Evolutionary conservation across 495 filamentous ascomycete genomes (phyloP).

Genomic region (Neurospora intermedia): DNA sequence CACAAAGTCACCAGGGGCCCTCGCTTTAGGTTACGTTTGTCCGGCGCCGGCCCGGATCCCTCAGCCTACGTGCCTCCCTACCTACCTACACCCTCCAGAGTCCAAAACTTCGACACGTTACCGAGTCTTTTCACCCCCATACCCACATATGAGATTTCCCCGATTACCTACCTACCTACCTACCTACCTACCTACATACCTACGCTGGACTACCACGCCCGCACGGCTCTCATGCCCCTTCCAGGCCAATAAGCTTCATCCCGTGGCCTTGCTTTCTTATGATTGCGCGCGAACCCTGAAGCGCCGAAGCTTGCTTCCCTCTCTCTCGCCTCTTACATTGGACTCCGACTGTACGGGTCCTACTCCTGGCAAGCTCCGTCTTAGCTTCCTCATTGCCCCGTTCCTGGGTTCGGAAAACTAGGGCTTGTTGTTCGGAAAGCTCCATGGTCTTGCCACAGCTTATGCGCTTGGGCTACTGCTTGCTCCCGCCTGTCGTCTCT

Average conservation of each 20-base stretch:
- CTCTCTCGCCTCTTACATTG: not conserved
- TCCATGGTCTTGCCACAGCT: constrained; percentile 19
- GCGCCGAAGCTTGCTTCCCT: constrained; percentile 1
- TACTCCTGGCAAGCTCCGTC: constrained; percentile 3
- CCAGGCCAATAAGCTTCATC: constrained; percentile 10
- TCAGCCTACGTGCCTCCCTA: not conserved
- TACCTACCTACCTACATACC: not conserved
- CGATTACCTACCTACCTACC: not conserved
- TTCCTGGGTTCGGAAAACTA: not conserved
- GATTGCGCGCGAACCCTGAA: constrained; percentile 4
- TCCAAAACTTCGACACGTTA: not conserved
- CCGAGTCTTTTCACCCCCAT: not conserved
- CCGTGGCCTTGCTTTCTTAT: constrained; percentile 2
- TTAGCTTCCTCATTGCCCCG: not conserved
- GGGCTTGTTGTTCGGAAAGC: constrained; percentile 1
- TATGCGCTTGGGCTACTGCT: constrained; percentile 8
- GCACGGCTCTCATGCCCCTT: constrained; percentile 5
- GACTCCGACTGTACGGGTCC: constrained; percentile 1
- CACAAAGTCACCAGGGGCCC: not conserved
- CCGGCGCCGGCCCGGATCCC: not conserved
- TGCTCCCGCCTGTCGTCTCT: constrained; percentile 15
- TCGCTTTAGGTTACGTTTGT: not conserved
- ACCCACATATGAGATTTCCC: not conserved
- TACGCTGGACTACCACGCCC: not conserved
- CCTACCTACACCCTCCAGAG: not conserved